Conservation (phyloP, 1,284 basidiomycete genomes). For the Inonotus hispidus region DNA sequence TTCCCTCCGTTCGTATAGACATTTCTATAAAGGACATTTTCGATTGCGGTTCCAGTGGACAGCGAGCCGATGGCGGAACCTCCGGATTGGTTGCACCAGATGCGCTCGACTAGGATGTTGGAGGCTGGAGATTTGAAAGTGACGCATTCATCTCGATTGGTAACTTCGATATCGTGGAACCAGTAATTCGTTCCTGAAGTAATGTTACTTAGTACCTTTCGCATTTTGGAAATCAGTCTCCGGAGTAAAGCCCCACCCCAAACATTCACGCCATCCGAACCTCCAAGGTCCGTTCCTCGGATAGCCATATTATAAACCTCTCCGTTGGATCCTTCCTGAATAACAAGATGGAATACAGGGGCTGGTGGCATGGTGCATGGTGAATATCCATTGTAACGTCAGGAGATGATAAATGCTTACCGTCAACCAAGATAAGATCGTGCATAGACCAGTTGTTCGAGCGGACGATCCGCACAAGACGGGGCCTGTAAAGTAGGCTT, state of each 20-base stretch:
- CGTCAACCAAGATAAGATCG: conserved; percentile 34
- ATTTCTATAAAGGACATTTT: conserved; percentile 30
- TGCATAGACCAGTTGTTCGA: conserved; percentile 33
- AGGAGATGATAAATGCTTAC: too few species aligned
- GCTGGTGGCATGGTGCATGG: conserved; percentile 21
- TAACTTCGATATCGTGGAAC: conserved; percentile 35
- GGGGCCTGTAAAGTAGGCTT: conserved; percentile 25
- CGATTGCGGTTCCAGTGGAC: conserved; percentile 28
- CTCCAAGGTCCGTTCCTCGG: conserved; percentile 32
- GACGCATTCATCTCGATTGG: conserved; percentile 35
- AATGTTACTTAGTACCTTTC: not conserved
- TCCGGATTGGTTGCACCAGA: conserved; percentile 34
- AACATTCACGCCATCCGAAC: conserved; percentile 34
- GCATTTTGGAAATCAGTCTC: conserved; percentile 20
- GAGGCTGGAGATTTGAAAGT: conserved; percentile 33
- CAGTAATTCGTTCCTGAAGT: conserved; percentile 27
- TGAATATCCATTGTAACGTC: too few species aligned
- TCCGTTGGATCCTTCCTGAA: conserved; percentile 30
- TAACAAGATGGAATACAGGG: conserved; percentile 34
- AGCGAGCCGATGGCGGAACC: conserved; percentile 34
- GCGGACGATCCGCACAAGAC: conserved; percentile 30
- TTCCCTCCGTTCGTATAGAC: conserved; percentile 33
- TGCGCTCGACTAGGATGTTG: conserved; percentile 32
- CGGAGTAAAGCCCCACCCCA: conserved; percentile 22
- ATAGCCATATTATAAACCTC: conserved; percentile 35